Base-by-base conservation (phyloP, 2,329 filamentous ascomycete species). In the Alternaria solani region DNA sequence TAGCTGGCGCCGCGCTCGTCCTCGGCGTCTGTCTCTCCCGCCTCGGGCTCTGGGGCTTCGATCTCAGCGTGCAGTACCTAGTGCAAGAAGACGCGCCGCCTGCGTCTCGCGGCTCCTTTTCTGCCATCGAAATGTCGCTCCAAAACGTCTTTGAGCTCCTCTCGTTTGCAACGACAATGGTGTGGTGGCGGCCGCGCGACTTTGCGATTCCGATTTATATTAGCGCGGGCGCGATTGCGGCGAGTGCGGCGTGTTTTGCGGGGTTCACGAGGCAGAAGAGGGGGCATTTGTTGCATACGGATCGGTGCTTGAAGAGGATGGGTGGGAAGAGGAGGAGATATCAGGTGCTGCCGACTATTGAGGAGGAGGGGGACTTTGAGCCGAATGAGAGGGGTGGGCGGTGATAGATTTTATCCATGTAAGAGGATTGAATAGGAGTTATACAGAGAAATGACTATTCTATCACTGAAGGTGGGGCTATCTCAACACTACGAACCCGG, bases 141-240 rank as follows among this genome's bases (percentile, higher is more conserved):
- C 91, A 93, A 72, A 93, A 88, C 62, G 65, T 86, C 0, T 92
- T 92, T 62, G 90, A 93, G 74, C 82, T 93, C 48, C 75, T 88
- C 1, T 88, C 89, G 0, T 93, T 87, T 70, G 82, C 82, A 0
- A 83, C 84, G 0, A 93, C 91, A 0, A 87, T 92, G 60, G 71
- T 89, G 4, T 92, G 89, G 62, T 82, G 85, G 1, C 78, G 80
- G 0, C 90, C 90, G 0, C 82, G 85, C 4, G 83, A 91, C 67
- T 93, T 93, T 72, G 81, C 81, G 56, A 88, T 85, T 71, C 89
- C 90, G 0, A 84, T 87, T 0, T 73, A 85, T 7, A 82, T 91
- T 47, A 90, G 86, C 56, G 81, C 84, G 3, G 79, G 69, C 0
- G 86, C 88, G 0, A 82, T 89, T 0, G 80, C 76, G 2, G 48